These are phyloP conservation scores for Yarrowia porcina DNA, from an alignment of 805 yeast genomes.

Conservation along the genomic window DNA sequence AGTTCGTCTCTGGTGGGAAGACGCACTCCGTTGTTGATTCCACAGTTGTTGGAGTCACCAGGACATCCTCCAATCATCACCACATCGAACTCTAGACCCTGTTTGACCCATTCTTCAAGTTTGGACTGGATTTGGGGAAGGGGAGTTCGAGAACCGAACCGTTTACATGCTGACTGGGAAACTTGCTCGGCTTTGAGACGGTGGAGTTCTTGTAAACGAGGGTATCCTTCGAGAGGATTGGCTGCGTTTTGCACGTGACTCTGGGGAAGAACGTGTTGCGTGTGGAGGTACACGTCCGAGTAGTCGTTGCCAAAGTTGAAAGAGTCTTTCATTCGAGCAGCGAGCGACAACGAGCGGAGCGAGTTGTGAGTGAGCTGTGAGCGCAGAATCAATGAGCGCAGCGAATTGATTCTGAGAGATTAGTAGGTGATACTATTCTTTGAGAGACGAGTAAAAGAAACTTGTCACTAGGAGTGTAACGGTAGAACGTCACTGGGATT, in stretches of 20 bases:
- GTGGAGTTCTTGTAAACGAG: constrained; percentile 68
- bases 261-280: constrained; percentile 58
- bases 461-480: too few species aligned
- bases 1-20: constrained; percentile 59
- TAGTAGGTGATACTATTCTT: too few species aligned
- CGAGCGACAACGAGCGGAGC: too few species aligned
- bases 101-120: constrained; percentile 58
- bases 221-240: constrained; percentile 78
- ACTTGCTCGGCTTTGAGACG: constrained; percentile 62
- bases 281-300: constrained; percentile 62
- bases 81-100: constrained; percentile 71
- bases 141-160: constrained; percentile 61
- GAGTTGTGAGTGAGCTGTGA: too few species aligned
- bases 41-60: constrained; percentile 45
- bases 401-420: too few species aligned
- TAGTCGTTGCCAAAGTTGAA: constrained; percentile 62
- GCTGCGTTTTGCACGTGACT: constrained; percentile 60
- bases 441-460: too few species aligned
- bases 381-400: neutral
- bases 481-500: too few species aligned
- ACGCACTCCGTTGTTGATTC: constrained; percentile 33
- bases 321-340: constrained; percentile 13
- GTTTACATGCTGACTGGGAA: constrained; percentile 50
- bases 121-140: constrained; percentile 53
- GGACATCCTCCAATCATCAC: constrained; percentile 87